A percentile compares a stretch with the other conserved stretches of the same genome.
phyloP scores from a whole-genome alignment of 225 moss, liverwort and hornwort genomes.

The Bryum argenteum region DNA sequence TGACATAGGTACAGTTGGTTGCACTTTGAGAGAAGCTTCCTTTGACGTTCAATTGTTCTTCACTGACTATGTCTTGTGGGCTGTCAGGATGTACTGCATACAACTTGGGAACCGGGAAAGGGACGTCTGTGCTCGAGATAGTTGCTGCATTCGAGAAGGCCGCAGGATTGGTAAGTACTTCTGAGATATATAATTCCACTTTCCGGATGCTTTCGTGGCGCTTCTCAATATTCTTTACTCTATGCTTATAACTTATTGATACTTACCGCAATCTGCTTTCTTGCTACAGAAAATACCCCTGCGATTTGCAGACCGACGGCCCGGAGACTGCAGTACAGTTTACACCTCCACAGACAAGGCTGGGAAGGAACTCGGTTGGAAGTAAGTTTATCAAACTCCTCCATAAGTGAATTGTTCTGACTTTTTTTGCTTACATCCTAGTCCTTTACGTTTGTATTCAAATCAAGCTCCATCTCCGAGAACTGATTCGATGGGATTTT shows the following conservation, averaged over 20 bases:
- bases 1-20: slow-evolving; percentile 56
- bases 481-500: too few relatives aligned
- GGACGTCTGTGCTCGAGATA: slow-evolving; percentile 92
- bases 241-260: neutral
- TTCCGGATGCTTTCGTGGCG: neutral
- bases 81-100: slow-evolving; percentile 80
- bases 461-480: neutral
- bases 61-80: slow-evolving; percentile 24
- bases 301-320: slow-evolving; percentile 69
- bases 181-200: neutral
- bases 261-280: slow-evolving; percentile 9
- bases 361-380: slow-evolving; percentile 80
- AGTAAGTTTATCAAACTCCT: slow-evolving; percentile 46
- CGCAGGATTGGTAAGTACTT: slow-evolving; percentile 73
- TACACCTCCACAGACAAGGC: slow-evolving; percentile 83
- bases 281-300: slow-evolving; percentile 79
- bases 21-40: neutral
- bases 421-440: too few relatives aligned
- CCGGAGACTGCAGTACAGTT: slow-evolving; percentile 90
- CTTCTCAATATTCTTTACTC: neutral
- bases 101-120: slow-evolving; percentile 92
- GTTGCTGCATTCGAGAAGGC: slow-evolving; percentile 94
- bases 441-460: neutral
- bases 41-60: slow-evolving; percentile 1
- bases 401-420: too few relatives aligned